Conservation (phyloP, 208 protist genomes). For the Vickermania spadyakhi region DNA sequence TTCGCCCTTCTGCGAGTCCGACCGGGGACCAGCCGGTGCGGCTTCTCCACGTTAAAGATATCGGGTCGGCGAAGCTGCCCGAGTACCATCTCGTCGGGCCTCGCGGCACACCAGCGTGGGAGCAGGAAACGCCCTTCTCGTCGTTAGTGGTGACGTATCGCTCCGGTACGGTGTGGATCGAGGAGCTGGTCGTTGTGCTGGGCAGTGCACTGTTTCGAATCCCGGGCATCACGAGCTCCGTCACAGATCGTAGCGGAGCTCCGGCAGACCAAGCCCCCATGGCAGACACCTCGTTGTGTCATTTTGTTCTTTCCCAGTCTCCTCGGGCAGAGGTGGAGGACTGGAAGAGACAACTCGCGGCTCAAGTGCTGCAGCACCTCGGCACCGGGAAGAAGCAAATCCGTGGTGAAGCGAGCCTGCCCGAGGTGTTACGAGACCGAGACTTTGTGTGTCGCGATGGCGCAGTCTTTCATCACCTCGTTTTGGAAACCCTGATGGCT, state of each 20-base stretch:
- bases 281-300: conserved; percentile 7
- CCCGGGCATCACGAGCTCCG: neutral
- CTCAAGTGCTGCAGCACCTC: neutral
- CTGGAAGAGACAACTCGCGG: neutral
- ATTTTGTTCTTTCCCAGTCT: conserved; percentile 1
- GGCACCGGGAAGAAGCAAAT: no score
- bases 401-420: neutral
- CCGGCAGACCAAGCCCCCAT: neutral
- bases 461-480: conserved; percentile 13
- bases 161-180: neutral
- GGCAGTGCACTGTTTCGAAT: neutral
- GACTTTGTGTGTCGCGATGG: conserved; percentile 9
- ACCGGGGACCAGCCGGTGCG: neutral
- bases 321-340: neutral
- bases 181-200: neutral
- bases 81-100: neutral
- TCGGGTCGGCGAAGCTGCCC: neutral
- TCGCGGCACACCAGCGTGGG: neutral
- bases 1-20: neutral
- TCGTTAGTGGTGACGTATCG: neutral
- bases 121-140: neutral
- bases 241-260: neutral
- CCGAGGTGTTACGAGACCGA: conserved; percentile 20
- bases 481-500: conserved; percentile 15
- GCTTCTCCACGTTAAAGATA: neutral